These are phyloP conservation scores for Coemansia sp. DNA, from an alignment of 192 early-diverging fungal genomes.

Conservation along the genomic window DNA sequence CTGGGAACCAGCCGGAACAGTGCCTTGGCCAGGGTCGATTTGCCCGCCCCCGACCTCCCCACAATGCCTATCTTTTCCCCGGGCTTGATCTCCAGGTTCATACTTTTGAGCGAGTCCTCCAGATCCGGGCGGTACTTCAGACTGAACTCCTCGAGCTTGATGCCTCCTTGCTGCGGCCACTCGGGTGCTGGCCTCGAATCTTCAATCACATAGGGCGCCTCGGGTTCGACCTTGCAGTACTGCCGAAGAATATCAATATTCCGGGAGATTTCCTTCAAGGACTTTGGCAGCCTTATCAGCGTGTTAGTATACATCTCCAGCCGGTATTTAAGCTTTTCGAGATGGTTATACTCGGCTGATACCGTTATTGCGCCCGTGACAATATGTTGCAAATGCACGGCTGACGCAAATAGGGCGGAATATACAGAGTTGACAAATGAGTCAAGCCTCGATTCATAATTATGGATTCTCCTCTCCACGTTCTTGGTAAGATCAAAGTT, in stretches of 20 bases:
- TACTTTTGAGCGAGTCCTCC: constrained; percentile 25
- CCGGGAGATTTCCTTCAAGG: constrained; percentile 6
- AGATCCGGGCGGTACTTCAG: constrained; percentile 54
- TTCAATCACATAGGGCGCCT: constrained; percentile 53
- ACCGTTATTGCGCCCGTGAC: constrained; percentile 21
- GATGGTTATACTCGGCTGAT: constrained; percentile 10
- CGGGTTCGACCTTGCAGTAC: constrained; percentile 53
- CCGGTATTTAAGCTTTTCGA: background rate
- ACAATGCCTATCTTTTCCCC: constrained; percentile 62
- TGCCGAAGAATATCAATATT: constrained; percentile 20
- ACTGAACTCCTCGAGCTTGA: constrained; percentile 54
- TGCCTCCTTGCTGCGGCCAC: constrained; percentile 61
- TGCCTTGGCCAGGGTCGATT: constrained; percentile 63
- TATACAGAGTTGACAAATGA: constrained; percentile 52
- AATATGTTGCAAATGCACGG: too few species aligned
- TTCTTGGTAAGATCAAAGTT: constrained; percentile 55
- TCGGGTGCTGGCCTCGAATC: constrained; percentile 49
- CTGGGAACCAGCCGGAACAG: constrained; percentile 67
- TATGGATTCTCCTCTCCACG: too few species aligned
- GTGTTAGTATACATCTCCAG: constrained; percentile 1
- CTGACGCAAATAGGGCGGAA: constrained; percentile 48
- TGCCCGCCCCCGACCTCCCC: constrained; percentile 71
- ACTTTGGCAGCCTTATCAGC: constrained; percentile 6
- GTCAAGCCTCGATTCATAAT: constrained; percentile 51
- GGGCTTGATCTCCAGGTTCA: constrained; percentile 21